phyloP scores from a whole-genome alignment of 2,329 filamentous ascomycete genomes.

The Fusarium sp. region DNA sequence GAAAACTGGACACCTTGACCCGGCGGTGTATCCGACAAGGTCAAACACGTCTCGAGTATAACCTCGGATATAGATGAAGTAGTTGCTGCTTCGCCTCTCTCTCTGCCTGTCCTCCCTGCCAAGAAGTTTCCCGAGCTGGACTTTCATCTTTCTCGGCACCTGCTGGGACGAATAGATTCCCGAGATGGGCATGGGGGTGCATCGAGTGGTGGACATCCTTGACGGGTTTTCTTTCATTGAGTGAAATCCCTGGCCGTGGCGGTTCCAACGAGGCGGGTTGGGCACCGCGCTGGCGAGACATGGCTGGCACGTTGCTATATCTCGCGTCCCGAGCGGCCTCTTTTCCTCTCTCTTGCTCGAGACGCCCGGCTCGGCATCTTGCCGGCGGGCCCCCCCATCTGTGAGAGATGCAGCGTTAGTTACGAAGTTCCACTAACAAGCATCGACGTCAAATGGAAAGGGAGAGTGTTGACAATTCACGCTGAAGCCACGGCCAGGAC shows the following conservation, averaged over 20 bases:
- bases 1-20: constrained; percentile 10
- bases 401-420: neutral
- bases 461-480: constrained; percentile 4
- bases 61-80: constrained; percentile 37
- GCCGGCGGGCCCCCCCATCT: constrained; percentile 60
- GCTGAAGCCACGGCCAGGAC: constrained; percentile 5
- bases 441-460: constrained; percentile 15
- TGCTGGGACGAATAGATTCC: constrained; percentile 46
- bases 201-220: constrained; percentile 30
- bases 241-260: constrained; percentile 40
- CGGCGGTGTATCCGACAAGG: constrained; percentile 43
- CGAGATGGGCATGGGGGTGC: constrained; percentile 31
- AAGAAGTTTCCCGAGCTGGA: constrained; percentile 61
- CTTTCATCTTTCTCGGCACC: constrained; percentile 54
- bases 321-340: constrained; percentile 73
- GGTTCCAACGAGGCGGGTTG: constrained; percentile 68
- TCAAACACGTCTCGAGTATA: constrained; percentile 50
- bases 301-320: constrained; percentile 73
- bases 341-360: constrained; percentile 60
- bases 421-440: constrained; percentile 10
- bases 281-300: constrained; percentile 67
- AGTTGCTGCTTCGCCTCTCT: neutral
- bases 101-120: neutral
- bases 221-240: neutral
- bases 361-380: constrained; percentile 70